Conservation (phyloP, 2,329 filamentous ascomycete species). For the Trichoderma sp. region DNA sequence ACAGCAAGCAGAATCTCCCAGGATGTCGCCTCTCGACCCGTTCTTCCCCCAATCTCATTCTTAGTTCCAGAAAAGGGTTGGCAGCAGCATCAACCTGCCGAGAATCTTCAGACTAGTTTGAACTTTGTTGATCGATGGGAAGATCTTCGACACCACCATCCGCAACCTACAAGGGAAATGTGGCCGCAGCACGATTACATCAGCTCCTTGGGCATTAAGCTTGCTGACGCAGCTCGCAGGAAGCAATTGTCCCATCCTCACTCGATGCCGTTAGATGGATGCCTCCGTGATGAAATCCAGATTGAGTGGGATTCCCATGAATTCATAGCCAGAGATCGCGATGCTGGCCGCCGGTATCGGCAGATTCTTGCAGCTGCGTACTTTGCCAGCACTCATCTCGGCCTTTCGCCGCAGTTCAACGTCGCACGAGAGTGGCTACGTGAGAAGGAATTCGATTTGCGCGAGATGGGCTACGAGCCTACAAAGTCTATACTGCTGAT, state of each 20-base stretch:
- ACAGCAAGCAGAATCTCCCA: not conserved
- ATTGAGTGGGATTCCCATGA: not conserved
- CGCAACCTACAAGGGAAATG: not conserved
- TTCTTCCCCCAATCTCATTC: not conserved
- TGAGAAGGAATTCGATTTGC: slow-evolving; percentile 9
- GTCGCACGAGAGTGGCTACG: slow-evolving; percentile 26
- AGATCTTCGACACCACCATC: not conserved
- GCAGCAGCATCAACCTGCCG: not conserved
- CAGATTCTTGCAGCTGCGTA: slow-evolving; percentile 11
- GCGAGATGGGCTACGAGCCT: slow-evolving; percentile 18
- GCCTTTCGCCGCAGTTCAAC: slow-evolving; percentile 11
- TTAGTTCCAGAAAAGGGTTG: not conserved
- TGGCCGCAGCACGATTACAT: slow-evolving; percentile 4
- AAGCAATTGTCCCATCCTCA: not conserved
- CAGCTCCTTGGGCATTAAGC: not conserved
- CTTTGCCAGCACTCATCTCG: slow-evolving; percentile 8
- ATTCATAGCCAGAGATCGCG: not conserved
- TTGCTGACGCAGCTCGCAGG: slow-evolving; percentile 1
- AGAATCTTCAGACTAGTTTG: not conserved
- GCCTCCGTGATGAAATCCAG: slow-evolving; percentile 17
- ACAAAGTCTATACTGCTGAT: not conserved
- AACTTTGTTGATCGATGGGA: not conserved
- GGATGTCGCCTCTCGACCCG: not conserved
- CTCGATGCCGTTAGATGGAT: slow-evolving; percentile 7
- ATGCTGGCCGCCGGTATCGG: slow-evolving; percentile 4